phyloP scores from a whole-genome alignment of 495 filamentous ascomycete genomes.

The Aspergillus indologenus region DNA sequence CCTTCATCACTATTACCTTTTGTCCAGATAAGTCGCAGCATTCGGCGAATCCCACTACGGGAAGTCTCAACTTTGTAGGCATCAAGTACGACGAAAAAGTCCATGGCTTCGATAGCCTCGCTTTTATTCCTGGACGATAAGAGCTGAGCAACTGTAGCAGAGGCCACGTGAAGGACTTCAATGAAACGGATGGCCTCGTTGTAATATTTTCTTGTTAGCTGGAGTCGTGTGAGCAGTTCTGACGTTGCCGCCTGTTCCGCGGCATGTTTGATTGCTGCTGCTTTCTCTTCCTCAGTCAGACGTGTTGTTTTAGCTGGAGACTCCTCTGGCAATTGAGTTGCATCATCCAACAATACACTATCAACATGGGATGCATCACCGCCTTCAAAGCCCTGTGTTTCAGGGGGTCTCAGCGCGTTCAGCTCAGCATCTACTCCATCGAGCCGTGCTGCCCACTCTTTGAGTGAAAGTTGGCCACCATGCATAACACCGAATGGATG shows the following conservation, averaged over 20 bases:
- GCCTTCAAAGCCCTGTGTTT: constrained; percentile 69
- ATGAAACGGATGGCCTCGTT: constrained; percentile 91
- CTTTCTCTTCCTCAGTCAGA: constrained; percentile 58
- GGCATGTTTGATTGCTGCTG: constrained; percentile 56
- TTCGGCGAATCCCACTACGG: constrained; percentile 81
- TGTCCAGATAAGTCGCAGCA: constrained; percentile 97
- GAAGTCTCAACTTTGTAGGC: constrained; percentile 93
- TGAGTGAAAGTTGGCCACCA: constrained; percentile 76
- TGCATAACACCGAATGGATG: constrained; percentile 93
- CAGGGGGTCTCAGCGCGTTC: constrained; percentile 72
- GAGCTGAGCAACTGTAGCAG: constrained; percentile 74
- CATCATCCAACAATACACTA: constrained; percentile 78
- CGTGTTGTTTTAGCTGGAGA: constrained; percentile 59
- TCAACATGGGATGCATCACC: constrained; percentile 63
- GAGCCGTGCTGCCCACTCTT: constrained; percentile 79
- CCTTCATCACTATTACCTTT: constrained; percentile 99
- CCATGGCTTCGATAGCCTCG: constrained; percentile 98
- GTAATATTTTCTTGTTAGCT: constrained; percentile 86
- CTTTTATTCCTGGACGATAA: constrained; percentile 93
- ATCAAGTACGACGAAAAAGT: constrained; percentile 92
- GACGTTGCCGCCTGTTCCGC: constrained; percentile 70
- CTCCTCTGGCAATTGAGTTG: constrained; percentile 70
- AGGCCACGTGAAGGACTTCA: constrained; percentile 82
- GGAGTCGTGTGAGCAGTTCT: constrained; percentile 78
- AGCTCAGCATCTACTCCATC: constrained; percentile 79